Evolutionary conservation across 2,329 filamentous ascomycete genomes (phyloP).

Genomic region (Phialophora chinensis): DNA sequence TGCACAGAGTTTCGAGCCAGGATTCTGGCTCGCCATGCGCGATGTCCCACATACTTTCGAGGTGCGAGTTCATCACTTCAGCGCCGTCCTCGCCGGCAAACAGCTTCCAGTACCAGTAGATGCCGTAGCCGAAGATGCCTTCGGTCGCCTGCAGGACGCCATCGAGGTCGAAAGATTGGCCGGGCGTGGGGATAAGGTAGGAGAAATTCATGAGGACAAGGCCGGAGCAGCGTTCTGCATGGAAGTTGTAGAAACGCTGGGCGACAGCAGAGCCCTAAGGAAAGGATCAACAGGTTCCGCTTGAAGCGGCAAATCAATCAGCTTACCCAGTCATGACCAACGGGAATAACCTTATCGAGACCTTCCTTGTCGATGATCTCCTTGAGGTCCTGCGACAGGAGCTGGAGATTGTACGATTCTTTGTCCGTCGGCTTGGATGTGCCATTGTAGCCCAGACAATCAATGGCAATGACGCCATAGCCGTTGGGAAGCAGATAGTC

Average conservation of each 20-base stretch:
- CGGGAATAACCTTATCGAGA: constrained; percentile 47
- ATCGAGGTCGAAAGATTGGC: constrained; percentile 47
- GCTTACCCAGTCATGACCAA: constrained; percentile 55
- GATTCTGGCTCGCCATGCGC: constrained; percentile 44
- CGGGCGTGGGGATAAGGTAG: constrained; percentile 47
- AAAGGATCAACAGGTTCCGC: neutral
- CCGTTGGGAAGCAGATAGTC: constrained; percentile 48
- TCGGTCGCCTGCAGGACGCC: constrained; percentile 43
- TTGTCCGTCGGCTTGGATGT: constrained; percentile 51
- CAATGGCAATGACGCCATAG: constrained; percentile 49
- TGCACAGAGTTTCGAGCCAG: constrained; percentile 48
- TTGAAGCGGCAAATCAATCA: neutral
- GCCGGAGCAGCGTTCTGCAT: constrained; percentile 50
- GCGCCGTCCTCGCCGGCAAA: constrained; percentile 51
- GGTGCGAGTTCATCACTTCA: constrained; percentile 46
- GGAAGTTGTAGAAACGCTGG: constrained; percentile 52
- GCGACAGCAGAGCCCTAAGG: constrained; percentile 51
- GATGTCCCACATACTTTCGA: constrained; percentile 48
- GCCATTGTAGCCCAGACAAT: constrained; percentile 50
- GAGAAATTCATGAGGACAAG: constrained; percentile 52
- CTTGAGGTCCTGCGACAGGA: constrained; percentile 47
- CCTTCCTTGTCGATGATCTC: constrained; percentile 52
- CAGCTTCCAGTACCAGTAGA: constrained; percentile 55
- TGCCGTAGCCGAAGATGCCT: constrained; percentile 47
- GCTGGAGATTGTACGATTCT: constrained; percentile 46